phyloP scores from a whole-genome alignment of 2,329 filamentous ascomycete species.

The Coniochaeta sp. region DNA sequence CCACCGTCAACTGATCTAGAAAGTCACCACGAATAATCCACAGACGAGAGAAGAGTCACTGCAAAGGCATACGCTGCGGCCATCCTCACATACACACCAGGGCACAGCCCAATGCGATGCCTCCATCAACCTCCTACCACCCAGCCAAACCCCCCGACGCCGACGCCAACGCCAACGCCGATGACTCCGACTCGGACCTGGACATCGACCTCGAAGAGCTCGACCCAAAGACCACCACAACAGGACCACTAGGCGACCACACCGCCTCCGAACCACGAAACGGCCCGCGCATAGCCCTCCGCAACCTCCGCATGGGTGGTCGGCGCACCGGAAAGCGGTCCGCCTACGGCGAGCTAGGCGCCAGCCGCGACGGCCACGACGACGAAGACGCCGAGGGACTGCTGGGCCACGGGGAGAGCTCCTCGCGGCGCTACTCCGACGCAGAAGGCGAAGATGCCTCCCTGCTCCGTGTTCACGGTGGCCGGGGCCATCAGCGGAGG shows the following conservation, averaged over 20 bases:
- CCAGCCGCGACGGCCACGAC: conserved; percentile 46
- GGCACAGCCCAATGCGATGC: conserved; percentile 38
- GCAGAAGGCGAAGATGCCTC: conserved; percentile 64
- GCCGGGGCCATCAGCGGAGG: conserved; percentile 15
- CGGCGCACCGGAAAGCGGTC: conserved; percentile 47
- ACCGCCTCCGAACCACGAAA: conserved; percentile 24
- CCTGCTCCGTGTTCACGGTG: conserved; percentile 46
- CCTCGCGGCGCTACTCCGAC: conserved; percentile 49
- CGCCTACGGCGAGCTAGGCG: conserved; percentile 54
- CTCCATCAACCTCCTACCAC: conserved; percentile 43
- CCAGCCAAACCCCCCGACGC: conserved; percentile 57
- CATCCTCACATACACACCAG: neutral
- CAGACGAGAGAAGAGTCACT: neutral
- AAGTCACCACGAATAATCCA: neutral
- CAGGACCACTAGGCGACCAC: conserved; percentile 23
- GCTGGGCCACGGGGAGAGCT: conserved; percentile 53
- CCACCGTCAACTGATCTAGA: neutral
- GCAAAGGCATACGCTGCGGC: neutral
- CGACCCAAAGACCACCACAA: conserved; percentile 46
- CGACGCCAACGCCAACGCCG: conserved; percentile 42
- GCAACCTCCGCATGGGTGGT: conserved; percentile 61
- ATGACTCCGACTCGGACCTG: conserved; percentile 72
- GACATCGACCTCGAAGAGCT: conserved; percentile 75
- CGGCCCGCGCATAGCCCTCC: conserved; percentile 59
- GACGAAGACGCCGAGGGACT: conserved; percentile 66